These are phyloP conservation scores for Elsinoe necatrix DNA, from an alignment of 2,329 filamentous ascomycete genomes.

Conservation along the genomic window DNA sequence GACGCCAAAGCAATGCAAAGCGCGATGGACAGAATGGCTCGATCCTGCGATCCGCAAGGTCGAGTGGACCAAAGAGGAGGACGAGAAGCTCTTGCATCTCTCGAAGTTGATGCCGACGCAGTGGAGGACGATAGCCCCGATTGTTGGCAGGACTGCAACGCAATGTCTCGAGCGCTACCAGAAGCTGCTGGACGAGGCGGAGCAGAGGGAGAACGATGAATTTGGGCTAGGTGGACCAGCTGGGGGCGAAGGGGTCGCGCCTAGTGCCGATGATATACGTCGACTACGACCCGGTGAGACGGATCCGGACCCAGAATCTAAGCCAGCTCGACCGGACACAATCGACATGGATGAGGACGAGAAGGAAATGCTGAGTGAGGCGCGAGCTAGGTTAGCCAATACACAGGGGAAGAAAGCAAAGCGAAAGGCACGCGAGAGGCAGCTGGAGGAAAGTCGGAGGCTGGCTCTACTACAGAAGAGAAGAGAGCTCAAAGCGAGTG, in stretches of 20 bases:
- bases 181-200: slow-evolving; percentile 90
- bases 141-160: slow-evolving; percentile 91
- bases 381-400: slow-evolving; percentile 89
- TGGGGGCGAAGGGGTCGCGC: slow-evolving; percentile 77
- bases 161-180: slow-evolving; percentile 97
- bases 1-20: slow-evolving; percentile 98
- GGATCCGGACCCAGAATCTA: slow-evolving; percentile 94
- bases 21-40: slow-evolving; percentile 96
- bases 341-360: slow-evolving; percentile 98
- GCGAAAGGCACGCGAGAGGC: slow-evolving; percentile 88
- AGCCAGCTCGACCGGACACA: slow-evolving; percentile 89
- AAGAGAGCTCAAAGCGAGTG: slow-evolving; percentile 90
- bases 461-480: slow-evolving; percentile 89
- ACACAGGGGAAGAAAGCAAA: slow-evolving; percentile 99
- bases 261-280: slow-evolving; percentile 85
- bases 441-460: slow-evolving; percentile 87
- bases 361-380: slow-evolving; percentile 98
- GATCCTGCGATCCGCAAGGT: slow-evolving; percentile 97
- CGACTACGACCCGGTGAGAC: slow-evolving; percentile 77
- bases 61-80: slow-evolving; percentile 97
- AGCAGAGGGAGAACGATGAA: slow-evolving; percentile 73
- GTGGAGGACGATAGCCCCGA: slow-evolving; percentile 96
- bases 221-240: slow-evolving; percentile 77
- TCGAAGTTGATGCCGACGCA: slow-evolving; percentile 98
- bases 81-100: slow-evolving; percentile 91